A percentile compares a stretch with the other conserved stretches of the same genome.
phyloP scores from a whole-genome alignment of 2,329 filamentous ascomycete genomes.

The Hortaea werneckii region DNA sequence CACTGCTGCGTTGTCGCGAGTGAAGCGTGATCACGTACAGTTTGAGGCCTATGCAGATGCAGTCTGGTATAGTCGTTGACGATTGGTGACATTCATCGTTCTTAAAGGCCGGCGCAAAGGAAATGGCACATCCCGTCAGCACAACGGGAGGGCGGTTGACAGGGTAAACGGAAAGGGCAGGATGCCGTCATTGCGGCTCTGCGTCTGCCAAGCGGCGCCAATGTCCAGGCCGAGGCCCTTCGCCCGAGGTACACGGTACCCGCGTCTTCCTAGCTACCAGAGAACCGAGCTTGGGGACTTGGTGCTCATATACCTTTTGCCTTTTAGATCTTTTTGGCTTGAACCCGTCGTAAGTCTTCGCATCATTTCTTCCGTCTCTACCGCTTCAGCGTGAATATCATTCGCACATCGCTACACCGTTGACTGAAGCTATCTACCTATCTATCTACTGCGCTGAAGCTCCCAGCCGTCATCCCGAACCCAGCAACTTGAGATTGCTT shows the following conservation, averaged over 20 bases:
- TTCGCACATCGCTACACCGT: no score
- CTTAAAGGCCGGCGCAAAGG: no score
- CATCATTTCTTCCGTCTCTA: neutral
- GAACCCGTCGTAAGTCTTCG: neutral
- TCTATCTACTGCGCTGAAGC: neutral
- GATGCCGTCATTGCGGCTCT: neutral
- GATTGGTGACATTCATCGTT: no score
- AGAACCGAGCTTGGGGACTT: neutral
- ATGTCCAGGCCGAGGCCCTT: neutral
- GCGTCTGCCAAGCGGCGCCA: neutral
- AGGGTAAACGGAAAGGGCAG: no score
- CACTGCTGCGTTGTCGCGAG: no score
- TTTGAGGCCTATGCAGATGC: no score
- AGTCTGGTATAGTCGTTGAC: no score
- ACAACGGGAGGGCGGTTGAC: no score
- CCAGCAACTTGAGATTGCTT: neutral
- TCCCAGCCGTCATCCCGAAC: neutral
- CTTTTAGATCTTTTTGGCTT: neutral
- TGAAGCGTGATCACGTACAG: no score
- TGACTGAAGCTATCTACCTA: neutral
- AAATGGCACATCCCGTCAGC: no score
- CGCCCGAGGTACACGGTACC: neutral
- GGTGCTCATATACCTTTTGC: neutral
- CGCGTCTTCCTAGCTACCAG: neutral
- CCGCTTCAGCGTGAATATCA: neutral